Base-by-base conservation (phyloP, 768 basidiomycete genomes). In the Suillus subaureus region DNA sequence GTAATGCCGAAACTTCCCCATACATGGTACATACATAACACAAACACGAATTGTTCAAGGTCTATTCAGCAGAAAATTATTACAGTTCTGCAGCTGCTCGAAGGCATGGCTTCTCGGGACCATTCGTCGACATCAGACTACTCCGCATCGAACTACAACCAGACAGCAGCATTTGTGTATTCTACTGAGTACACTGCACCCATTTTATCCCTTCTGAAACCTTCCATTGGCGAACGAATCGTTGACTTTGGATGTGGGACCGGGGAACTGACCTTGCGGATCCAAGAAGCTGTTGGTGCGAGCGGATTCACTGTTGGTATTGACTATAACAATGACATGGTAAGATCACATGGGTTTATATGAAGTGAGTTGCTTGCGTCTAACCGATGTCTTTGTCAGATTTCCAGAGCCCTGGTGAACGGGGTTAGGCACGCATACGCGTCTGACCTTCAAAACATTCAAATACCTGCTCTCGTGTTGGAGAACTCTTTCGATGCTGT, bases 231-330 rank as follows among this genome's bases (percentile, higher is more conserved):
- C 1, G 89, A 94, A 69, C 80, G 81, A 58, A 88, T 94, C 54
- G 79, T 91, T 65, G 92, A 93, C 70, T 76, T 93, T 52, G 93
- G 94, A 3, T 95, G 93, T 71, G 93, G 94, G 21, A 93, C 88
- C 54, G 94, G 93, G 0, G 90, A 95, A 68, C 78, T 95, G 16
- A 92, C 91, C 0, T 68, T 84, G 57, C 77, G 83, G 63, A 80
- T 96, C 37, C 80, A 84, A 56, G 73, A 81, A 15, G 70, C 82
- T 18, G 90, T 95, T 6, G 80, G 68, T 28, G 49, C 68, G 52
- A 81, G 78, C 8, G 89, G 92, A 0, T 52, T 82, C 21, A 85
- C 92, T 3, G 81, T 91, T 13, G 94, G 91, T 0, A 79, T 89
- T 13, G 94, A 96, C 74, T 78, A 80, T 37, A 93, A 87, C 70